phyloP scores from a whole-genome alignment of 2,329 filamentous ascomycete genomes.

The Pseudodiploospora longispora region DNA sequence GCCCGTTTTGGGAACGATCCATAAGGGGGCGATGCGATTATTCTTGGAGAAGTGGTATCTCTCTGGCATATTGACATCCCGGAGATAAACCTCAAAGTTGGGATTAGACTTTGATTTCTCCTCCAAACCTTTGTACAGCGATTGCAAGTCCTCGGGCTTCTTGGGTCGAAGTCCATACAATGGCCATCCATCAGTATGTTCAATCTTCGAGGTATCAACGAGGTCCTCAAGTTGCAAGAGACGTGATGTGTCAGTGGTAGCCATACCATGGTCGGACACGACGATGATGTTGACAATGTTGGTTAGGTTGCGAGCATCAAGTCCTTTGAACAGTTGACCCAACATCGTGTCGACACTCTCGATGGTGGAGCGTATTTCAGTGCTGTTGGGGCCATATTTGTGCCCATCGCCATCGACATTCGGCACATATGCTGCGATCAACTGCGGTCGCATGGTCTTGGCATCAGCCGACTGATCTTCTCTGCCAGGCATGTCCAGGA shows the following conservation, averaged over 20 bases:
- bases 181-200: slow-evolving; percentile 90
- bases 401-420: slow-evolving; percentile 86
- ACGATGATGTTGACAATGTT: slow-evolving; percentile 86
- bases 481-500: slow-evolving; percentile 73
- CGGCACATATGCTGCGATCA: slow-evolving; percentile 92
- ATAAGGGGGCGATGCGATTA: slow-evolving; percentile 83
- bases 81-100: slow-evolving; percentile 79
- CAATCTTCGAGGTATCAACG: slow-evolving; percentile 67
- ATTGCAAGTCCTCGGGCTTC: slow-evolving; percentile 54
- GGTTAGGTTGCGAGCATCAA: slow-evolving; percentile 77
- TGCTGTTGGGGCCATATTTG: slow-evolving; percentile 86
- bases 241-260: slow-evolving; percentile 73
- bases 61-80: slow-evolving; percentile 80
- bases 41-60: slow-evolving; percentile 88
- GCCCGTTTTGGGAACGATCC: slow-evolving; percentile 86
- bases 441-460: slow-evolving; percentile 63
- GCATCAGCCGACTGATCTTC: slow-evolving; percentile 45
- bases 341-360: slow-evolving; percentile 76
- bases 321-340: slow-evolving; percentile 62
- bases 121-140: slow-evolving; percentile 55
- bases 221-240: slow-evolving; percentile 87
- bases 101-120: slow-evolving; percentile 52
- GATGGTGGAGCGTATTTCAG: slow-evolving; percentile 76
- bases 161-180: slow-evolving; percentile 81
- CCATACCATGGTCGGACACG: slow-evolving; percentile 99